Conservation (phyloP, 768 basidiomycete species). For the Mycena maculata region DNA sequence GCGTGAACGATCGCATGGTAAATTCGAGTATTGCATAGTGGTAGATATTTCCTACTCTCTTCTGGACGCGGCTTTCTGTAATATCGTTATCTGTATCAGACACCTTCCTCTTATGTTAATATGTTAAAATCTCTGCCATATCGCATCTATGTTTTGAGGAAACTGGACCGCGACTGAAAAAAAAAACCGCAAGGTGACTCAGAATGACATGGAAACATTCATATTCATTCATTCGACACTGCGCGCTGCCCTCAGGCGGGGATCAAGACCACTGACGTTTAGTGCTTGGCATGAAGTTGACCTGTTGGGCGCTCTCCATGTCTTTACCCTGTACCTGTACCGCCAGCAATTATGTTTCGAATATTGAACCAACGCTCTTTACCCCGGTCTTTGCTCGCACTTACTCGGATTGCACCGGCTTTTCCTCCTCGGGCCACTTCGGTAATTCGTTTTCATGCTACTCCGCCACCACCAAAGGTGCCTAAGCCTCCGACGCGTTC, state of each 20-base stretch:
- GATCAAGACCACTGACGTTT: too few relatives aligned
- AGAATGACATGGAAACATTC: background rate
- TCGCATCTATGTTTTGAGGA: too few relatives aligned
- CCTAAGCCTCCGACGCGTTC: conserved; percentile 9
- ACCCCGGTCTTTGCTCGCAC: background rate
- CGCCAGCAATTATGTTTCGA: conserved; percentile 14
- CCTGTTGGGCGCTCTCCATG: background rate
- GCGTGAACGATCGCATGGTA: conserved; percentile 70
- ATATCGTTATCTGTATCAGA: conserved; percentile 27
- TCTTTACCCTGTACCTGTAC: background rate
- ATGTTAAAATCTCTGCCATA: too few relatives aligned
- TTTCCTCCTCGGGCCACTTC: background rate
- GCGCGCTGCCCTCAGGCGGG: too few relatives aligned
- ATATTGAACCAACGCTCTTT: conserved; percentile 15
- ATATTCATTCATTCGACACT: too few relatives aligned
- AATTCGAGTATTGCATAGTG: conserved; percentile 21
- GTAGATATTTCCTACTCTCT: background rate
- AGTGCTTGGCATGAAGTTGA: too few relatives aligned
- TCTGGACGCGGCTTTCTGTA: background rate
- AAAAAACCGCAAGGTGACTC: conserved; percentile 2
- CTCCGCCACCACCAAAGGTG: conserved; percentile 4
- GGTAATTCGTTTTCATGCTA: conserved; percentile 3
- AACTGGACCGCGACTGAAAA: too few relatives aligned
- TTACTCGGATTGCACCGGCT: background rate
- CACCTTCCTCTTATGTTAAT: background rate